Conservation (phyloP, 345 rosid species). For the Sonneratia caseolaris region DNA sequence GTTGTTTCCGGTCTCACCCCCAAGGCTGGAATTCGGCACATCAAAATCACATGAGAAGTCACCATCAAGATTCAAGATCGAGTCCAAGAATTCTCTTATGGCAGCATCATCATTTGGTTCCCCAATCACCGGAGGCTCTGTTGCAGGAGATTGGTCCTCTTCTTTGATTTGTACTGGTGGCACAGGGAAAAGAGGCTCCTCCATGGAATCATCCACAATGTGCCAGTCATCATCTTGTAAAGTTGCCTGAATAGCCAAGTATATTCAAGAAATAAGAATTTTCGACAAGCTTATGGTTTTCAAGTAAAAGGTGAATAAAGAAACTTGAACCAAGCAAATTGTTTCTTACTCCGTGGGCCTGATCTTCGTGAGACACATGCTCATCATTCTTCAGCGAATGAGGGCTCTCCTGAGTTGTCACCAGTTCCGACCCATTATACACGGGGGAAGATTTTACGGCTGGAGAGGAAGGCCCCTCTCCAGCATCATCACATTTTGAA, state of each 20-base stretch:
- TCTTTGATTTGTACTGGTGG: background rate
- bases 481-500: constrained; percentile 15
- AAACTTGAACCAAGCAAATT: background rate
- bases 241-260: constrained; percentile 4
- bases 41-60: background rate
- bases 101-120: constrained; percentile 1
- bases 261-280: background rate
- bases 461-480: constrained; percentile 14
- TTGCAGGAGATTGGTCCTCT: background rate
- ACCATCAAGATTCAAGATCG: background rate
- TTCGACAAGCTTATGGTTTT: background rate
- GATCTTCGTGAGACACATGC: background rate
- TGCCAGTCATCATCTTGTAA: constrained; percentile 5
- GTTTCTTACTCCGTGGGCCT: background rate
- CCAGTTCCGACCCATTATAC: constrained; percentile 12
- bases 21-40: background rate
- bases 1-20: background rate
- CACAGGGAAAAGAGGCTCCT: background rate
- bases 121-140: background rate
- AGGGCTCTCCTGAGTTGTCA: constrained; percentile 7
- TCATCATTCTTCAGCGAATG: background rate
- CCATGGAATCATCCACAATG: background rate
- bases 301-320: background rate
- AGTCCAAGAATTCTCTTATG: constrained; percentile 7
- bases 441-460: constrained; percentile 20